These are phyloP conservation scores for Capsella bursapastoris DNA, from an alignment of 345 rosid genomes.

Conservation along the genomic window DNA sequence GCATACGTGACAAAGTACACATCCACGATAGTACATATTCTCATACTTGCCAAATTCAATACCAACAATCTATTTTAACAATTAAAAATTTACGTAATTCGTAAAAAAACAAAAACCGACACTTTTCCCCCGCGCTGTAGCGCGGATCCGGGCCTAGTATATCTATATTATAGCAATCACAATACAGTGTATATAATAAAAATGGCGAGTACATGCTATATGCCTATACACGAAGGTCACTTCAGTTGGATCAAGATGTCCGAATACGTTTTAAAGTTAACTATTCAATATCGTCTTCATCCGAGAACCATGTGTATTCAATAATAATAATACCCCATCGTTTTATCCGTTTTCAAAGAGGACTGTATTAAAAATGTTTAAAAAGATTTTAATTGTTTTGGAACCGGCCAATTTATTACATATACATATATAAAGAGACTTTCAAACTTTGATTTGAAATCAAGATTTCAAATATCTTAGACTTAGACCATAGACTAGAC, in stretches of 20 bases:
- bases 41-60: too few species aligned
- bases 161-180: neutral
- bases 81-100: too few species aligned
- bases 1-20: too few species aligned
- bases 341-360: too few species aligned
- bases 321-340: neutral
- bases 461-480: neutral
- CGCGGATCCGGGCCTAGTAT: too few species aligned
- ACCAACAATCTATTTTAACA: too few species aligned
- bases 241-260: slow-evolving; percentile 10
- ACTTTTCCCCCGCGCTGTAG: too few species aligned
- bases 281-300: neutral
- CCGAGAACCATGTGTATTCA: slow-evolving; percentile 6
- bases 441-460: neutral
- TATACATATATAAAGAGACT: neutral
- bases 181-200: neutral
- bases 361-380: neutral
- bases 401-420: neutral
- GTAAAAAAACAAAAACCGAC: too few species aligned
- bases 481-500: neutral
- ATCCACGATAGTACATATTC: too few species aligned
- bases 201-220: slow-evolving; percentile 19
- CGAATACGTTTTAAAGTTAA: neutral
- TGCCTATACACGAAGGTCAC: slow-evolving; percentile 14
- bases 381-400: neutral